phyloP scores from a whole-genome alignment of 108 stramenopile genomes.

The Skeletonema grethae region DNA sequence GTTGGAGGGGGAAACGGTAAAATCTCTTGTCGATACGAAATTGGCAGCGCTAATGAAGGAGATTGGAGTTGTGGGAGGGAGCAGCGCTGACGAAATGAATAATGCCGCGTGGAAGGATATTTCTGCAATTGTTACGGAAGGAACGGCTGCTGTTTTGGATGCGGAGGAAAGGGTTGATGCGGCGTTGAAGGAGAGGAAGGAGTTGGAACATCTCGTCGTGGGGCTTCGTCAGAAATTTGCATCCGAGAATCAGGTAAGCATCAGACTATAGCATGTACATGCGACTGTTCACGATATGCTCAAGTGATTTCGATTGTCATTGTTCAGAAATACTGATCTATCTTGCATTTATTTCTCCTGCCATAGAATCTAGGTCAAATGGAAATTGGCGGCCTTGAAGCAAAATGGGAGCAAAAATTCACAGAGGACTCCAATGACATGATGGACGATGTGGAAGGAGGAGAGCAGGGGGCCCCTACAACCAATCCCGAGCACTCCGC shows the following conservation, averaged over 20 bases:
- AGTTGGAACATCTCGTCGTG: constrained; percentile 23
- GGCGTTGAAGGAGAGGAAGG: constrained; percentile 13
- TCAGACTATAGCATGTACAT: background rate
- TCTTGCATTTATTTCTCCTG: background rate
- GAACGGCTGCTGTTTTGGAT: constrained; percentile 16
- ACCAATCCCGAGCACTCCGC: background rate
- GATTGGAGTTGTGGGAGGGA: background rate
- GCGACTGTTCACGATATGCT: background rate
- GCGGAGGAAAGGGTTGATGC: constrained; percentile 11
- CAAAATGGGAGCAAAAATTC: constrained; percentile 37
- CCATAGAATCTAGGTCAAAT: constrained; percentile 36
- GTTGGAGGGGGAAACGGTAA: constrained; percentile 26
- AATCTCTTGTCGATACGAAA: constrained; percentile 33
- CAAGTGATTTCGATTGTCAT: background rate
- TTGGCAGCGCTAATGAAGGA: background rate
- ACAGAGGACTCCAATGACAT: constrained; percentile 4
- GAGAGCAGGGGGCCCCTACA: background rate
- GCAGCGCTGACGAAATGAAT: constrained; percentile 2
- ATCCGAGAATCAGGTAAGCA: constrained; percentile 15
- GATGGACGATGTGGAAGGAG: constrained; percentile 10
- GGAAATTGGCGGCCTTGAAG: constrained; percentile 36
- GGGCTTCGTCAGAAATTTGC: constrained; percentile 28
- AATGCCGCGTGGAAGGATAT: constrained; percentile 13
- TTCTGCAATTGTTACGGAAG: constrained; percentile 12
- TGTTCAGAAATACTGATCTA: background rate